Conservation (phyloP, 2,329 filamentous ascomycete species). For the Akanthomyces dipterigenus region DNA sequence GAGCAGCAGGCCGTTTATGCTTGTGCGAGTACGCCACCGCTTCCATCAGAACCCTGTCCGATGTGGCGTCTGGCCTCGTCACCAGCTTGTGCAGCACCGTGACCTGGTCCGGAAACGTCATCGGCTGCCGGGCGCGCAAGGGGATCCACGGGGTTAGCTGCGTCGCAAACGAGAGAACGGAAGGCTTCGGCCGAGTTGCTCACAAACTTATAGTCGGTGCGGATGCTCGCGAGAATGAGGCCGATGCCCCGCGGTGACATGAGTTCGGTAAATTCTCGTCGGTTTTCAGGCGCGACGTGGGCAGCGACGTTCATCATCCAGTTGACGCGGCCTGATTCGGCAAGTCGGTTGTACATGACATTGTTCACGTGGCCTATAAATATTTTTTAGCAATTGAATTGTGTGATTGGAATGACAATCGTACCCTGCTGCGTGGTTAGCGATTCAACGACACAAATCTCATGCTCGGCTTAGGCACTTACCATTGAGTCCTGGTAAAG, state of each 20-base stretch:
- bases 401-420: background rate
- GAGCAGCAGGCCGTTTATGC: conserved; percentile 64
- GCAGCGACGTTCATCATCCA: conserved; percentile 67
- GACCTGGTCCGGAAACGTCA: conserved; percentile 75
- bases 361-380: conserved; percentile 68
- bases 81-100: conserved; percentile 77
- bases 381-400: background rate
- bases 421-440: conserved; percentile 7
- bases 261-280: conserved; percentile 60
- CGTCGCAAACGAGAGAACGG: too few species aligned
- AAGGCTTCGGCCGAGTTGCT: conserved; percentile 26
- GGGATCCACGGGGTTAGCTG: background rate
- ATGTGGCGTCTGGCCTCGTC: conserved; percentile 35
- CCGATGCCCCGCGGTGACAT: conserved; percentile 61
- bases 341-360: conserved; percentile 74
- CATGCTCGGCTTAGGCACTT: conserved; percentile 20
- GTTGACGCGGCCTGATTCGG: conserved; percentile 73
- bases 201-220: conserved; percentile 82
- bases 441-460: background rate
- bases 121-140: conserved; percentile 48
- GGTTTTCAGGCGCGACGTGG: conserved; percentile 54
- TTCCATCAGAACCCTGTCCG: conserved; percentile 50
- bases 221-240: conserved; percentile 73
- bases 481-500: conserved; percentile 46
- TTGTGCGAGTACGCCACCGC: conserved; percentile 67